phyloP scores from a whole-genome alignment of 2,329 filamentous ascomycete genomes.

The Teratosphaeria viscida region DNA sequence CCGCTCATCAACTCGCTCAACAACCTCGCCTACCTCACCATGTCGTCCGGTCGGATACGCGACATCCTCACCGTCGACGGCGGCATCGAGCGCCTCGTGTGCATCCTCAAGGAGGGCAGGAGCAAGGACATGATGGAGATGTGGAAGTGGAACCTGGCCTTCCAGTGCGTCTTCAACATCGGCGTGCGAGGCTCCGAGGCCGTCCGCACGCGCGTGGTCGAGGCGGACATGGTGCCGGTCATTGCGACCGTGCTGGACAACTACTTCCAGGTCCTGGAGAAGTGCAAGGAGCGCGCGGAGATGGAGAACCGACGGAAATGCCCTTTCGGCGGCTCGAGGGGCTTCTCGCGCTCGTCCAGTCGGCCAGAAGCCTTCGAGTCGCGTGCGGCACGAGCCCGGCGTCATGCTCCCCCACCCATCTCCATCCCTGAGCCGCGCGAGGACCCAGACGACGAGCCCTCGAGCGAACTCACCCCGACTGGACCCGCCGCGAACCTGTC shows the following conservation, averaged over 20 bases:
- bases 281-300: conserved; percentile 76
- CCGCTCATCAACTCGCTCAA: conserved; percentile 98
- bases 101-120: conserved; percentile 93
- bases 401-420: conserved; percentile 69
- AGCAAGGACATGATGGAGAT: conserved; percentile 99
- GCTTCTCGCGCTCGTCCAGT: conserved; percentile 31
- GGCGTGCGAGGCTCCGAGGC: conserved; percentile 90
- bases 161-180: conserved; percentile 98
- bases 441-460: conserved; percentile 40
- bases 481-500: conserved; percentile 43
- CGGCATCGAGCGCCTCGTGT: conserved; percentile 90
- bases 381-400: conserved; percentile 42
- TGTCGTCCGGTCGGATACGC: conserved; percentile 90
- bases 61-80: conserved; percentile 98
- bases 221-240: conserved; percentile 98
- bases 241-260: conserved; percentile 97
- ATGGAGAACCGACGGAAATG: conserved; percentile 58
- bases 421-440: conserved; percentile 54
- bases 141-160: conserved; percentile 99
- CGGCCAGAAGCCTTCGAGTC: conserved; percentile 25
- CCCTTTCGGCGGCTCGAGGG: conserved; percentile 23
- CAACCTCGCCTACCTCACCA: conserved; percentile 95
- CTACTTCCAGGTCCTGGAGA: conserved; percentile 93
- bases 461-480: conserved; percentile 52
- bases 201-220: conserved; percentile 88